Base-by-base conservation (phyloP, 2,329 filamentous ascomycete species). In the Simplicillium sp. region DNA sequence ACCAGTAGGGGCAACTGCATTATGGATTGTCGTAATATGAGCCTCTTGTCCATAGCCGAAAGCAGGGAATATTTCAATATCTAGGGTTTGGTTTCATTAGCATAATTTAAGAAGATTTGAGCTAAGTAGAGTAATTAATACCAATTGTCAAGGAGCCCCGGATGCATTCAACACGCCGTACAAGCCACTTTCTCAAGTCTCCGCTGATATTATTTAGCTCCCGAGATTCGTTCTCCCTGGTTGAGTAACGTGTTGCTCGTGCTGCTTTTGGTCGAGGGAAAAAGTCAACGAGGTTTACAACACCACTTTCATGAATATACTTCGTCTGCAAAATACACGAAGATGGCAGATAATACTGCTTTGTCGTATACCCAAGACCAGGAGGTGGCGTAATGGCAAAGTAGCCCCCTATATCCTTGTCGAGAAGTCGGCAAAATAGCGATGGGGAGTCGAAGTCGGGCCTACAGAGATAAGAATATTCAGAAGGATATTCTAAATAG, bases 371-470 rank as follows among this genome's bases (percentile, higher is more conserved):
- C 7, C 63, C 64, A 18, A 72, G 55, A 9, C 66, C 58, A 2
- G 62, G 49, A 3, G 70, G 68, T 16, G 77, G 72, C n/a, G 71
- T 60, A 48, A 88, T 82, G 48, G 71, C 78, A 59, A 86, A 87
- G 56, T 82, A 76, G 0, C 84, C 84, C 17, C 84, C 84, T 54
- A 82, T 86, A 50, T 83, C 66, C 53, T 84, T 82, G 60, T 88
- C 84, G 3, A 88, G 62, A 13, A 88, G 68, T 33, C 83, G 76
- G 53, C 82, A 86, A 56, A 88, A 88, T 38, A 88, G 62, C 1
- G 80, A 81, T 0, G 84, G 83, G 6, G 83, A 87, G 58, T 88
- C 84, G 54, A 88, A 88, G 49, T 86, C 77, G 3, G 83, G 84
- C 84, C 77, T 82, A 32, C 5, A 39, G 29, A 9, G 13, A 17